Percentiles rank a stretch among this genome's conserved stretches.
Conservation (phyloP, 371 early-diverging fungal genomes). For the Rhizopus sp. region DNA sequence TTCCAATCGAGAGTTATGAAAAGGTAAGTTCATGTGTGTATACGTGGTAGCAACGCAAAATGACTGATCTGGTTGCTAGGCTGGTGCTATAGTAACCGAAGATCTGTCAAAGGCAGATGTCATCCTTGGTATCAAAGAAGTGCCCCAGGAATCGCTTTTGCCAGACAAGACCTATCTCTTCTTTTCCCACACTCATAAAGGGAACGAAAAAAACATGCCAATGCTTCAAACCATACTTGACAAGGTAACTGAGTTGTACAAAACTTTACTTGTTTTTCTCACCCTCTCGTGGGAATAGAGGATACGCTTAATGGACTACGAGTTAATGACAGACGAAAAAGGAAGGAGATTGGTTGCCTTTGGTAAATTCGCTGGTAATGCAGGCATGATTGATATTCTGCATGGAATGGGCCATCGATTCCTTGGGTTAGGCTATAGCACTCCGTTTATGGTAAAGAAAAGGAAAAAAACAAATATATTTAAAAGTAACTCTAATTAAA, state of each 20-base stretch:
- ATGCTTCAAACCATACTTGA: constrained; percentile 86
- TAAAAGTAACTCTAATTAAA: constrained; percentile 2
- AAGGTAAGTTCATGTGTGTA: constrained; percentile 50
- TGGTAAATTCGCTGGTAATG: constrained; percentile 93
- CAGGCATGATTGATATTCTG: constrained; percentile 93
- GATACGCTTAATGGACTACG: constrained; percentile 94
- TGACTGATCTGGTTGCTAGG: constrained; percentile 45
- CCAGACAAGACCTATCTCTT: constrained; percentile 89
- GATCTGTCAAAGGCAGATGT: constrained; percentile 89
- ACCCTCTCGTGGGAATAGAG: constrained; percentile 51
- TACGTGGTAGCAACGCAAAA: background rate
- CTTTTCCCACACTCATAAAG: constrained; percentile 98
- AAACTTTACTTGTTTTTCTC: constrained; percentile 15
- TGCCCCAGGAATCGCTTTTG: constrained; percentile 81
- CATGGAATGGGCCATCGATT: constrained; percentile 93
- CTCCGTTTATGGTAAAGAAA: constrained; percentile 83
- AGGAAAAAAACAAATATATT: background rate
- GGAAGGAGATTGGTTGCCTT: constrained; percentile 88
- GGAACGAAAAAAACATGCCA: constrained; percentile 91
- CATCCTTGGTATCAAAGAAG: constrained; percentile 97
- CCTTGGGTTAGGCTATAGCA: constrained; percentile 89
- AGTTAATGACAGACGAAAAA: constrained; percentile 82
- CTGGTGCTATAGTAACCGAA: constrained; percentile 86
- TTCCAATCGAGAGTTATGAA: constrained; percentile 77
- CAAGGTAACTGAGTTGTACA: constrained; percentile 57